These are phyloP conservation scores for Oryza rufipogon DNA, from an alignment of 176 grass and related monocot species.

Conservation along the genomic window DNA sequence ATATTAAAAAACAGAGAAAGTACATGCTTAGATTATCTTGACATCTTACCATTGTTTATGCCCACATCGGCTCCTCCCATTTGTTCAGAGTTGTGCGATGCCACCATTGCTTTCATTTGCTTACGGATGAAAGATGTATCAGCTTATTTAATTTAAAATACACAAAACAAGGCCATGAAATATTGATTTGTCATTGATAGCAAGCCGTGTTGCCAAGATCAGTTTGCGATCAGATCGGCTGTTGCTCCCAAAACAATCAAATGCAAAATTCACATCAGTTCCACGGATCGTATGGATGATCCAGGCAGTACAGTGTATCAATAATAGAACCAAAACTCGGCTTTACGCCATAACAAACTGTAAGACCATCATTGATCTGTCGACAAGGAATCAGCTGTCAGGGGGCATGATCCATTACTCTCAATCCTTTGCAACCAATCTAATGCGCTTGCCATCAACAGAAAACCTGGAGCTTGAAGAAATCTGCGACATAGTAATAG, in stretches of 20 bases:
- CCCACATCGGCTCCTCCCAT: too few relatives aligned
- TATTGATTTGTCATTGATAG: too few relatives aligned
- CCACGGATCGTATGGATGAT: background rate
- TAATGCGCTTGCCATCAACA: conserved; percentile 70
- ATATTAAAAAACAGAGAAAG: too few relatives aligned
- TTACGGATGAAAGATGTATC: too few relatives aligned
- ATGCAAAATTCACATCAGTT: background rate
- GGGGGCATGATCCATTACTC: conserved; percentile 30
- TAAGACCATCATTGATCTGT: conserved; percentile 1
- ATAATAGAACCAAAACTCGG: conserved; percentile 17
- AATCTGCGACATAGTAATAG: conserved; percentile 62
- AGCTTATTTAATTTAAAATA: too few relatives aligned
- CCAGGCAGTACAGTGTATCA: background rate
- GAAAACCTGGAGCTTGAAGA: conserved; percentile 70
- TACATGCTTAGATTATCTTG: too few relatives aligned
- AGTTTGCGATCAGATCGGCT: background rate
- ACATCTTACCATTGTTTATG: too few relatives aligned
- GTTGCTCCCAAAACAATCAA: background rate
- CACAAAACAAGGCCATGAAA: too few relatives aligned
- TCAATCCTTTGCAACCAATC: conserved; percentile 48
- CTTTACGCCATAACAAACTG: conserved; percentile 17
- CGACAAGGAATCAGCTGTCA: background rate
- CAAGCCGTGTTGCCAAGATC: background rate
- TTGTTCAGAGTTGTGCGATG: too few relatives aligned
- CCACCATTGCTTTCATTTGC: too few relatives aligned